Conservation (phyloP, 768 basidiomycete species). For the Naematelia encephala region DNA sequence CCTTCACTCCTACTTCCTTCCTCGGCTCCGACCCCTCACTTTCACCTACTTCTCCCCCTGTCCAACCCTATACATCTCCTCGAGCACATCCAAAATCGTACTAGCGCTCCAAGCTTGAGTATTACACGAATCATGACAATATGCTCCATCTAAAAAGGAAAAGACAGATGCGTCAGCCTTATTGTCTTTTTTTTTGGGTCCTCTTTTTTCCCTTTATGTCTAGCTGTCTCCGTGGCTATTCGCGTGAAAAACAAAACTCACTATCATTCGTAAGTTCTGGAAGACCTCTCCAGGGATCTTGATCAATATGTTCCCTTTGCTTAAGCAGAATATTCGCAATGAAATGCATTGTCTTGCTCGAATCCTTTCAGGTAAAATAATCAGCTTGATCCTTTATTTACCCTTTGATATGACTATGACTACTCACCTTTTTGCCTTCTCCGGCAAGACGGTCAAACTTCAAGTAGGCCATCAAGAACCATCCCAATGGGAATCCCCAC, state of each 20-base stretch:
- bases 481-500: constrained; percentile 94
- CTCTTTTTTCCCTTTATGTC: background rate
- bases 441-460: constrained; percentile 75
- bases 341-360: constrained; percentile 69
- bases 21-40: too few relatives aligned
- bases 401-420: too few relatives aligned
- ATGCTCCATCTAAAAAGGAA: constrained; percentile 62
- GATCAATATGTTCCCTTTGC: constrained; percentile 69
- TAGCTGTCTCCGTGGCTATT: background rate
- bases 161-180: constrained; percentile 8
- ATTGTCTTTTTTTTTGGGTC: background rate
- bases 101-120: constrained; percentile 98
- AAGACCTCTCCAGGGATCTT: constrained; percentile 85
- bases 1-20: background rate
- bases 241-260: constrained; percentile 21
- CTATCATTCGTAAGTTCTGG: constrained; percentile 62
- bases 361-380: constrained; percentile 62
- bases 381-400: too few relatives aligned
- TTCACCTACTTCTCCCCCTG: background rate
- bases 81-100: constrained; percentile 83
- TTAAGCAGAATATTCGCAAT: constrained; percentile 70
- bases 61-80: constrained; percentile 59
- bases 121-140: constrained; percentile 81
- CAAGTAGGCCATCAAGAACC: constrained; percentile 89
- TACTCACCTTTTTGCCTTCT: constrained; percentile 63